Base-by-base conservation (phyloP, 805 yeast genomes). In the Yamadazyma tumulicola region DNA sequence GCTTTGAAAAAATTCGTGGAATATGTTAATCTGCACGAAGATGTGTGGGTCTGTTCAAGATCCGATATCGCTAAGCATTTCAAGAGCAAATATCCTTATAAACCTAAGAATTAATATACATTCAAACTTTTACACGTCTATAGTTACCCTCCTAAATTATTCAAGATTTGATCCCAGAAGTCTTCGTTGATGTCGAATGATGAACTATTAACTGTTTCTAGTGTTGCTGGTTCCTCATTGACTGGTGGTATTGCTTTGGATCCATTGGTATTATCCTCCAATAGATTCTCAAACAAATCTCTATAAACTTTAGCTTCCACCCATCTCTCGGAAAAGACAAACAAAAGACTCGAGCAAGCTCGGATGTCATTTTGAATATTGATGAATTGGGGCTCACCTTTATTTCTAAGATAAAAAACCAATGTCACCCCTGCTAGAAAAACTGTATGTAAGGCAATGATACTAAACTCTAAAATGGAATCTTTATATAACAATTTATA, bases 11-110 rank as follows among this genome's bases (percentile, higher is more conserved):
- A 32, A 34, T 42, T 42, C 31, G 43, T 42, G 14, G 46, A 42
- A 15, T 42, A 42, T 26, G 46, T 42, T 19, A 42, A 42, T 31
- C 17, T 13, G 11, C 32, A 42, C 15, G 41, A 35, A 15, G 41
- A 42, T 19, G 43, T 36, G 27, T 42, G 46, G 46, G 38, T 42
- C n/a, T 42, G 46, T 29, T 38, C 43, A 14, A 42, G 46, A 38
- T 33, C 38, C 8, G 46, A 42, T 17, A 42, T 42, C 14, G 46
- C 46, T 24, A n/a, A 12, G 9, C 42, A 38, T 25, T 42, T 42
- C 35, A 42, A 36, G 25, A 20, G 12, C 1, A 35, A 38, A 22
- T 38, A 12, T 19, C 46, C 46, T 10, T 42, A 42, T 20, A 32
- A 35, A 23, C 45, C 45, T 6, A 22, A 38, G 24, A 19, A 24